Base-by-base conservation (phyloP, 345 rosid genomes). In the Atalantia buxifolia region DNA sequence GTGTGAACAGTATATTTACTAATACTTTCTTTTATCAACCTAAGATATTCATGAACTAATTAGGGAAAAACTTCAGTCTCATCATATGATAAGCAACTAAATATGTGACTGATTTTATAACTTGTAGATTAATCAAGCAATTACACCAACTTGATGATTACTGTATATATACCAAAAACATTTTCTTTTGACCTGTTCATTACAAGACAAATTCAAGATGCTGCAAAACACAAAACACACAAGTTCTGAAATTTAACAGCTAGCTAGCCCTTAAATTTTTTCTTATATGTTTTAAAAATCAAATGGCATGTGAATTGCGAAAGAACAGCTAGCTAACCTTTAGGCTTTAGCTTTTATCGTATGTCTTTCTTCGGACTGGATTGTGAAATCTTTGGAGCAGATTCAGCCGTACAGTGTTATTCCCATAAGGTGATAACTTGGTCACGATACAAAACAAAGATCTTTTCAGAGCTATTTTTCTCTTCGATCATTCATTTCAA, bases 401-500 rank as follows among this genome's bases (percentile, higher is more conserved):
- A 50, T 71, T 27, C 24, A 71, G 73, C 73, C 60, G 73, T 71
- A 71, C 38, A 16, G 30, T 30, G 21, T 53, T 28, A 19, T 48
- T 48, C 74, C 30, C 36, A 27, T 69, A 24, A 66, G 50, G 38
- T 36, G 48, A 21, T 25, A 42, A 40, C 55, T 40, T 22, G 57
- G 57, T 53, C 57, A 53, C 57, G 0, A 18, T 4, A 53, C 57
- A 53, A 53, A 53, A 53, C 57, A 53, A 18, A 53, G 21, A 53
- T 53, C 57, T 5, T 18, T 53, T 53, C 22, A 18, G 22, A 22
- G 71, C 53, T 45, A 9, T 67, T 67, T 36, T 42, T 38, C 19
- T 56, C 31, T 53, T 30, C 21, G 28, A 27, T 16, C 30, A 12
- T n/a, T 19, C 9, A 21, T 56, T 56, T 56, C 40, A 64, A 64